A percentile compares a stretch with the other conserved stretches of the same genome.
Conservation (phyloP, 148 eudicot species). For the Nyssa sinensis region DNA sequence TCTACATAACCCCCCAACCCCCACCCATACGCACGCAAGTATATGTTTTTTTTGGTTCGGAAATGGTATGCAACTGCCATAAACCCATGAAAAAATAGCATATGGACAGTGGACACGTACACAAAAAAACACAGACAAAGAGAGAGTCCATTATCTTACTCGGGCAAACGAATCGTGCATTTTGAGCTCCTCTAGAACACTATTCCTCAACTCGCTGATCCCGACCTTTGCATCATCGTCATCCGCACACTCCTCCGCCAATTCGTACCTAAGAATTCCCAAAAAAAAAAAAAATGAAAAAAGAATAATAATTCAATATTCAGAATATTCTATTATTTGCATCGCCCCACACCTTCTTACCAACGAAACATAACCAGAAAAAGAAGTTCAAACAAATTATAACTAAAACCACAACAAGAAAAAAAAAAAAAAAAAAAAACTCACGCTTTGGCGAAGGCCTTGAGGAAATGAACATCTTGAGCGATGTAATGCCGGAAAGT, state of each 20-base stretch:
- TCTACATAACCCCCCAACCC: not conserved
- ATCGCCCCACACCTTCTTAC: not conserved
- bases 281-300: not conserved
- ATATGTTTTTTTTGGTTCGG: not conserved
- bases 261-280: slow-evolving; percentile 54
- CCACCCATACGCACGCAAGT: too few relatives aligned
- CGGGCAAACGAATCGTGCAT: slow-evolving; percentile 76
- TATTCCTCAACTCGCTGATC: slow-evolving; percentile 56
- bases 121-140: not conserved
- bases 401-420: not conserved
- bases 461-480: slow-evolving; percentile 83
- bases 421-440: slow-evolving; percentile 12
- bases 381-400: not conserved
- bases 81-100: not conserved
- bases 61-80: not conserved
- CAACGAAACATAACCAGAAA: not conserved
- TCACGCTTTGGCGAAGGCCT: slow-evolving; percentile 80
- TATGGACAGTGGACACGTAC: not conserved
- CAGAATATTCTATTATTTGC: not conserved
- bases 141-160: slow-evolving; percentile 41
- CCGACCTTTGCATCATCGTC: slow-evolving; percentile 81
- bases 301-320: not conserved
- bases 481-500: slow-evolving; percentile 72
- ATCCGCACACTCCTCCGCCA: slow-evolving; percentile 90
- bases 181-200: slow-evolving; percentile 66